phyloP scores from a whole-genome alignment of 179 eudicot species.

The Silene noctiflora region DNA sequence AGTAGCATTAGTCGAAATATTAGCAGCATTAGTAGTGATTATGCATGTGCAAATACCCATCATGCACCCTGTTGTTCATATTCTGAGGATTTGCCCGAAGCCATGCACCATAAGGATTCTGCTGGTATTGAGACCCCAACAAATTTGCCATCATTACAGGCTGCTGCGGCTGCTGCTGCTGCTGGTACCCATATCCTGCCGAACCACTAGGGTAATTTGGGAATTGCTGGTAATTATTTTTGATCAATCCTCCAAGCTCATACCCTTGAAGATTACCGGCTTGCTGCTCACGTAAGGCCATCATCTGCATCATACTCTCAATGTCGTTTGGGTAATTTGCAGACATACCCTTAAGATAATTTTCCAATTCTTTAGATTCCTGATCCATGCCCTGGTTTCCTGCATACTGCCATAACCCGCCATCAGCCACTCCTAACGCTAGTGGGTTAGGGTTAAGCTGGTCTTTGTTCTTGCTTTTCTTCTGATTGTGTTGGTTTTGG shows the following conservation, averaged over 20 bases:
- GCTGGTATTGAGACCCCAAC: slow-evolving; percentile 31
- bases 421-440: slow-evolving; percentile 6
- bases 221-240: slow-evolving; percentile 17
- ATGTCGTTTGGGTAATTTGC: slow-evolving; percentile 21
- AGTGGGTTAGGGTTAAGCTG: slow-evolving; percentile 23
- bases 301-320: slow-evolving; percentile 26
- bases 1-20: neutral
- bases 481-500: slow-evolving; percentile 20
- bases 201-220: slow-evolving; percentile 23
- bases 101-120: slow-evolving; percentile 29
- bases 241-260: slow-evolving; percentile 7
- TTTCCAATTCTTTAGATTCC: slow-evolving; percentile 14
- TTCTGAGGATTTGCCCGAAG: slow-evolving; percentile 21
- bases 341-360: slow-evolving; percentile 3
- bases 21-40: slow-evolving; percentile 19
- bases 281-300: slow-evolving; percentile 21
- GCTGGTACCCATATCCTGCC: slow-evolving; percentile 29
- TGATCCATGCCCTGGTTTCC: slow-evolving; percentile 17
- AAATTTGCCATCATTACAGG: slow-evolving; percentile 28
- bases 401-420: slow-evolving; percentile 18
- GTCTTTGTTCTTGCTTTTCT: slow-evolving; percentile 18
- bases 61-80: slow-evolving; percentile 19
- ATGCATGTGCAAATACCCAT: slow-evolving; percentile 27
- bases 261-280: slow-evolving; percentile 11
- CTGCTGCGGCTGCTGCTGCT: slow-evolving; percentile 24